A percentile compares a stretch with the other conserved stretches of the same genome.
Evolutionary conservation across 495 filamentous ascomycete genomes (phyloP).

Genomic region (Pyrenopolyporus hunteri): DNA sequence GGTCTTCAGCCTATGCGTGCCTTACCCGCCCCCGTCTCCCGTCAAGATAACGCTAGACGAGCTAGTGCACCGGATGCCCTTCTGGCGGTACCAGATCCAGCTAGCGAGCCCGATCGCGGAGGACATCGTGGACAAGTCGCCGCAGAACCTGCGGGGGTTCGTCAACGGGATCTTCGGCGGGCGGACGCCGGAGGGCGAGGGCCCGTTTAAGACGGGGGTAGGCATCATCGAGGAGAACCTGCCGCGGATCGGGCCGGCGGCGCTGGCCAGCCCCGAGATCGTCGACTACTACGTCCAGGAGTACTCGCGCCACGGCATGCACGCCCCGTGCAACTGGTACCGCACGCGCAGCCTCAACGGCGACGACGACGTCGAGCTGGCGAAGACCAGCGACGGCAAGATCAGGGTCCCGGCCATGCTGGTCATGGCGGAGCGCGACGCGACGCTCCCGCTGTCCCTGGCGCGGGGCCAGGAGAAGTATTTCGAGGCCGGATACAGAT

Average conservation of each 20-base stretch:
- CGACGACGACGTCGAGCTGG: slow-evolving; percentile 69
- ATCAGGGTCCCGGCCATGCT: slow-evolving; percentile 76
- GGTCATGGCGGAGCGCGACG: slow-evolving; percentile 72
- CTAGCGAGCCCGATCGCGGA: slow-evolving; percentile 72
- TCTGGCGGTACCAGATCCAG: slow-evolving; percentile 84
- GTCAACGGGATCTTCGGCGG: slow-evolving; percentile 74
- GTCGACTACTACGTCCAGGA: slow-evolving; percentile 76
- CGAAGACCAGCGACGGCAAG: slow-evolving; percentile 42
- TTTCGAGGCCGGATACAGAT: slow-evolving; percentile 64
- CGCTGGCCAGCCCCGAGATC: slow-evolving; percentile 69
- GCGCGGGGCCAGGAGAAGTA: slow-evolving; percentile 68
- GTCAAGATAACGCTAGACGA: slow-evolving; percentile 58
- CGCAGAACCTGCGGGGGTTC: slow-evolving; percentile 65
- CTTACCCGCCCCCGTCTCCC: slow-evolving; percentile 62
- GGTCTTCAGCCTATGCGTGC: slow-evolving; percentile 81
- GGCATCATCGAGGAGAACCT: slow-evolving; percentile 60
- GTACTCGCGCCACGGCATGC: slow-evolving; percentile 72
- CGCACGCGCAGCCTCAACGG: slow-evolving; percentile 71
- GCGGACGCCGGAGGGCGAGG: slow-evolving; percentile 57
- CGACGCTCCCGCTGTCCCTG: slow-evolving; percentile 69
- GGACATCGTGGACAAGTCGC: slow-evolving; percentile 57
- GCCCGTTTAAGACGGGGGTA: slow-evolving; percentile 57
- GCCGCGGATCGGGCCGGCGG: slow-evolving; percentile 58
- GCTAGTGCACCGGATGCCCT: slow-evolving; percentile 66
- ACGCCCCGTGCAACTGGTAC: slow-evolving; percentile 88